phyloP scores from a whole-genome alignment of 2,329 filamentous ascomycete species.

The Fusarium sp. region DNA sequence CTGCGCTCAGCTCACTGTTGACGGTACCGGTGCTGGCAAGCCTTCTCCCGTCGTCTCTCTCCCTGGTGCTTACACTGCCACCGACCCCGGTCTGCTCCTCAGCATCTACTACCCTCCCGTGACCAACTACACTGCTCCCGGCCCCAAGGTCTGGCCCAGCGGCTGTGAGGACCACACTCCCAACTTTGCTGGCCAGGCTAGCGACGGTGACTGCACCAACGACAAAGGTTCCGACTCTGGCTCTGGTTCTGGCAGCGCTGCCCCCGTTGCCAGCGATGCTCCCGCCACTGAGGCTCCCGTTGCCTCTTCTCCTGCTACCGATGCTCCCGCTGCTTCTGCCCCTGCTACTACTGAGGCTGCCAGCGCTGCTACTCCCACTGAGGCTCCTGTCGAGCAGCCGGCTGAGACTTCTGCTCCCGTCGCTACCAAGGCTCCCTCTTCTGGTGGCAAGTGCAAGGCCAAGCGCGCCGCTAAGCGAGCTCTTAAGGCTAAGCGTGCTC shows the following conservation, averaged over 20 bases:
- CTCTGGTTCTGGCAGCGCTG: slow-evolving; percentile 16
- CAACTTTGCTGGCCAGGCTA: slow-evolving; percentile 47
- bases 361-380: neutral
- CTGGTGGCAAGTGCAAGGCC: slow-evolving; percentile 25
- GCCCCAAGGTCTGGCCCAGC: slow-evolving; percentile 48
- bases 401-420: slow-evolving; percentile 10
- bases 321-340: slow-evolving; percentile 21
- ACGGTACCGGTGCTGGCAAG: slow-evolving; percentile 43
- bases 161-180: slow-evolving; percentile 51
- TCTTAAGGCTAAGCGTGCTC: slow-evolving; percentile 11
- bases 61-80: slow-evolving; percentile 48
- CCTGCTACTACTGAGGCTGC: slow-evolving; percentile 21
- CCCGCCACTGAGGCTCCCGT: slow-evolving; percentile 6
- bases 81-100: slow-evolving; percentile 48
- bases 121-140: slow-evolving; percentile 46
- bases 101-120: slow-evolving; percentile 50
- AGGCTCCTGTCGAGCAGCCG: slow-evolving; percentile 13
- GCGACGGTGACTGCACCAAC: slow-evolving; percentile 50
- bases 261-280: slow-evolving; percentile 13
- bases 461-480: slow-evolving; percentile 12
- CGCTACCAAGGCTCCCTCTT: slow-evolving; percentile 27
- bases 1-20: slow-evolving; percentile 49
- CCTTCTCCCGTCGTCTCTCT: slow-evolving; percentile 45
- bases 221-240: slow-evolving; percentile 30
- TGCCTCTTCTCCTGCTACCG: slow-evolving; percentile 2